Evolutionary conservation across 148 eudicot species (phyloP).

Genomic region (Beta vulgaris): DNA sequence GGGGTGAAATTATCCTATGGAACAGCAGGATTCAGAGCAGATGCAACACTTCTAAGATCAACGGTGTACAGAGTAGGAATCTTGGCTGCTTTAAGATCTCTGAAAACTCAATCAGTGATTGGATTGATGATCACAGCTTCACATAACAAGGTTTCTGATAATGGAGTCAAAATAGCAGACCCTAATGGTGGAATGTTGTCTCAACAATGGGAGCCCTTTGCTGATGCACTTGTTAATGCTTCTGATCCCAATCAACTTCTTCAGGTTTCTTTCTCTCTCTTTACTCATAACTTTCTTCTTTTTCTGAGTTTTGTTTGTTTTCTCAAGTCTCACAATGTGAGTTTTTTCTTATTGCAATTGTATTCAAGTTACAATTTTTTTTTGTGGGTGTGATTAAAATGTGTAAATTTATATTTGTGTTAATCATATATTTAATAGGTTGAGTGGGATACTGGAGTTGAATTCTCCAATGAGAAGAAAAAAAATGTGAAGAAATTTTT

Average conservation of each 20-base stretch:
- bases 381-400: not conserved
- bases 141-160: slow-evolving; percentile 72
- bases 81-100: slow-evolving; percentile 72
- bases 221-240: slow-evolving; percentile 74
- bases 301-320: not conserved
- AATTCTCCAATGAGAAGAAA: too few relatives aligned
- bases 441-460: too few relatives aligned
- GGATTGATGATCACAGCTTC: slow-evolving; percentile 99
- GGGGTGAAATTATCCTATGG: slow-evolving; percentile 82
- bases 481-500: not conserved
- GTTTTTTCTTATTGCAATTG: not conserved
- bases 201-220: slow-evolving; percentile 87
- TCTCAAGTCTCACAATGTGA: not conserved
- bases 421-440: not conserved
- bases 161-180: slow-evolving; percentile 89
- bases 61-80: slow-evolving; percentile 74
- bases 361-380: not conserved
- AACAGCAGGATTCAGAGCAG: slow-evolving; percentile 88
- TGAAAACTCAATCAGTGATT: slow-evolving; percentile 54
- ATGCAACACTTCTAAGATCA: slow-evolving; percentile 57
- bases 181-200: slow-evolving; percentile 82
- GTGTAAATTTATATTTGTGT: not conserved
- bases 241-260: slow-evolving; percentile 50
- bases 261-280: slow-evolving; percentile 36
- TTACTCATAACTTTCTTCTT: not conserved